A percentile compares a stretch with the other conserved stretches of the same genome.
Conservation (phyloP, 1,284 basidiomycete genomes). For the Sutorius eximius region DNA sequence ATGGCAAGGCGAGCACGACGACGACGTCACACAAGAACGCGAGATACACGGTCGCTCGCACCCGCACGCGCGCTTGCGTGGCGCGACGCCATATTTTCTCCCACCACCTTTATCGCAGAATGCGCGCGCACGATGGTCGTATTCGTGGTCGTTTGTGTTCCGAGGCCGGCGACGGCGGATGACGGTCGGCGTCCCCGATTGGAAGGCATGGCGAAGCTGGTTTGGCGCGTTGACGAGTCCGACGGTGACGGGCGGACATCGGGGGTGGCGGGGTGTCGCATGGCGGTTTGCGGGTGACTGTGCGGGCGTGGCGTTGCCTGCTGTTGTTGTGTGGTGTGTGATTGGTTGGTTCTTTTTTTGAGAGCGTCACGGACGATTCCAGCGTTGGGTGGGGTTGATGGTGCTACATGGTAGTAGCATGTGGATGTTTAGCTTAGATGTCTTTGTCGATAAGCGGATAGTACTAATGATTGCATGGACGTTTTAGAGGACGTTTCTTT, state of each 20-base stretch:
- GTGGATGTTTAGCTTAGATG: neutral
- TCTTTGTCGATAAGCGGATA: neutral
- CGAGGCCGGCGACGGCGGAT: slow-evolving; percentile 43
- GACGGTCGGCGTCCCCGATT: slow-evolving; percentile 37
- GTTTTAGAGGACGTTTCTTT: no score
- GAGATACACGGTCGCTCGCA: neutral
- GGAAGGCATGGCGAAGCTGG: slow-evolving; percentile 12
- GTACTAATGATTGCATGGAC: neutral
- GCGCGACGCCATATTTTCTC: slow-evolving; percentile 23
- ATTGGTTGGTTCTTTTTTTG: slow-evolving; percentile 32
- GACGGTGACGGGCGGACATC: neutral
- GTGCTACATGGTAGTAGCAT: neutral
- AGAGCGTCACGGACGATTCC: neutral
- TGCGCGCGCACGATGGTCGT: slow-evolving; percentile 14
- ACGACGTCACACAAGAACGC: slow-evolving; percentile 1
- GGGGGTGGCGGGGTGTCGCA: slow-evolving; percentile 12
- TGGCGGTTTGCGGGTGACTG: slow-evolving; percentile 29
- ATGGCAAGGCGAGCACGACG: slow-evolving; percentile 25
- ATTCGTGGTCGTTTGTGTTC: slow-evolving; percentile 43
- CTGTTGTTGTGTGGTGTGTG: slow-evolving; percentile 25
- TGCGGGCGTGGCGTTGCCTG: slow-evolving; percentile 29
- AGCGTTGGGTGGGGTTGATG: neutral
- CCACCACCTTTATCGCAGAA: slow-evolving; percentile 26
- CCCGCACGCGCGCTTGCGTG: neutral
- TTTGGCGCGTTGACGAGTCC: neutral